These are phyloP conservation scores for Coniferiporia weirii DNA, from an alignment of 1,284 basidiomycete species.

Conservation along the genomic window DNA sequence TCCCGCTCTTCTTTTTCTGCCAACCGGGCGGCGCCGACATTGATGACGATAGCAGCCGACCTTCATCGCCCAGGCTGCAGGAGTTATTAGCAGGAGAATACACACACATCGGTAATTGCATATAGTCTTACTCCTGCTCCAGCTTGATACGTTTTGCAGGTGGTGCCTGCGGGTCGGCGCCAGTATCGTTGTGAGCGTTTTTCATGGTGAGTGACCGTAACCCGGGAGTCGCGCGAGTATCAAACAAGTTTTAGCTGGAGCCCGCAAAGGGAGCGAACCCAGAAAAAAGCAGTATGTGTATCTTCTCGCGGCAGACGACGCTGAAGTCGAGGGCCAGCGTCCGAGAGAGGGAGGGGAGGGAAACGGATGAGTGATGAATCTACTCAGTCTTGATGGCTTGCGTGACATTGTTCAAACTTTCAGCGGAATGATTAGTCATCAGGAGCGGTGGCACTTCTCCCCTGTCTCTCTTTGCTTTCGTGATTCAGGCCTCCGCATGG, in stretches of 20 bases:
- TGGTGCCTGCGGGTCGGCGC: conserved; percentile 1
- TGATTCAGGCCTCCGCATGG: no score
- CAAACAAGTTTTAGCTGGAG: conserved; percentile 14
- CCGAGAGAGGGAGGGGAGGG: background rate
- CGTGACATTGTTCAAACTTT: background rate
- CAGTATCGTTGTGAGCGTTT: background rate
- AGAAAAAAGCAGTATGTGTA: background rate
- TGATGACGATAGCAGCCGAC: conserved; percentile 1
- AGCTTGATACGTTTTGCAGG: conserved; percentile 14
- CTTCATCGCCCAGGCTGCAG: conserved; percentile 2
- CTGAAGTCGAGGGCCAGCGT: background rate
- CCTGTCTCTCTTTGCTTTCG: background rate
- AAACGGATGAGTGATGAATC: background rate
- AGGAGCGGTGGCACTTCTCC: background rate
- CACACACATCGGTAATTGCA: background rate
- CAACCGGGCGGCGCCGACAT: background rate
- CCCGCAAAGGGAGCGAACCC: background rate
- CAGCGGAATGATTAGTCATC: background rate
- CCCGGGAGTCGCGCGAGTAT: conserved; percentile 10
- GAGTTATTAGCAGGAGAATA: background rate
- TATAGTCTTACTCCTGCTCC: conserved; percentile 13
- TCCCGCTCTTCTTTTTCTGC: background rate
- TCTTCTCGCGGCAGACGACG: background rate
- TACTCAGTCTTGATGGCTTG: background rate
- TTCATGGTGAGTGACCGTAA: conserved; percentile 2